Evolutionary conservation across 1,139 yeast genomes (phyloP), one percentile per base, ranked within the genome.

Genomic region (Pichia kudriavzevii): DNA sequence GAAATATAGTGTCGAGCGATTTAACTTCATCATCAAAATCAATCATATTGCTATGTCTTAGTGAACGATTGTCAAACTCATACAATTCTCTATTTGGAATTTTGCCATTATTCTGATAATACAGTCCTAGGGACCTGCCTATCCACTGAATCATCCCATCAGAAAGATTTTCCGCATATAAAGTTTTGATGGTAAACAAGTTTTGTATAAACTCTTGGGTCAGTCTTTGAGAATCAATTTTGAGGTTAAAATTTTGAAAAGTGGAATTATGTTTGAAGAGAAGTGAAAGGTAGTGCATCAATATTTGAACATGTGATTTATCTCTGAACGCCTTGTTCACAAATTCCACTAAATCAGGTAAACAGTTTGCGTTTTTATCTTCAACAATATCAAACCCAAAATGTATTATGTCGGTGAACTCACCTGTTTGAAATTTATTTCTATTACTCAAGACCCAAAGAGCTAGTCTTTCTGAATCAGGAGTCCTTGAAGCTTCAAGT

Each of bases 41-140:
- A 2, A 30, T 33, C n/a, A 39, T 32, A 14, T 46, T 47, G 20
- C 26, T 25, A 11, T 21, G 36, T 11, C 37, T 28, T 14, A 51
- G 40, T 1, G 42, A 14, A 1, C 20, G 13, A 4, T 34, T 31
- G 12, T 48, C 40, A 21, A 44, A 44, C 15, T 49, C 49, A 13
- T 25, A 13, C 22, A 24, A 16, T 11, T 45, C 32, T 16, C 31
- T 15, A 6, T 22, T 11, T 2, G 56, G 47, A 7, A 30, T 13
- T 7, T 49, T 43, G 9, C 66, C 68, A 1, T 56, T 50, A 1
- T 34, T 29, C 8, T 50, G 38, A 43, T 67, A 72, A 39, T 51
- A 67, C 3, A 53, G 44, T 0, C 75, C 72, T 15, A 74, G 47
- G 38, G 64, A 64, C 12, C 58, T 54, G 0, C 68, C 67, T 32